A percentile compares a stretch with the other conserved stretches of the same genome.
These are phyloP conservation scores for Penicillium sp. DNA, from an alignment of 2,329 filamentous ascomycete species.

Conservation along the genomic window DNA sequence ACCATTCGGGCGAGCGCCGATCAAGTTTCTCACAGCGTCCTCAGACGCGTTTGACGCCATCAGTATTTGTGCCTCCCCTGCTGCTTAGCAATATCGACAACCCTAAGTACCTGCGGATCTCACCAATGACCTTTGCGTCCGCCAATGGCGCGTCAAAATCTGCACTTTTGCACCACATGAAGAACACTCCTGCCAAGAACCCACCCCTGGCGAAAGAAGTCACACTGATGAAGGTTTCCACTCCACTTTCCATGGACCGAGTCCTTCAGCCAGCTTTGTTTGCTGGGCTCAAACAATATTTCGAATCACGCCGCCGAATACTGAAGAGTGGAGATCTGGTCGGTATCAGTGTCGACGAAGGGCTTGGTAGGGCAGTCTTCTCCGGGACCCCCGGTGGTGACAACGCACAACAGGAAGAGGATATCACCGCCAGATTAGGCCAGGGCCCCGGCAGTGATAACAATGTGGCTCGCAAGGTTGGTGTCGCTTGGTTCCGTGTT, in stretches of 20 bases:
- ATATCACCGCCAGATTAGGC: constrained; percentile 51
- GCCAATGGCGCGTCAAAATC: constrained; percentile 52
- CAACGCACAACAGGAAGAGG: constrained; percentile 68
- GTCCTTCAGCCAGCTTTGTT: constrained; percentile 82
- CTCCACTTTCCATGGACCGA: constrained; percentile 81
- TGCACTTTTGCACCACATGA: constrained; percentile 54
- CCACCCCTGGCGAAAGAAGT: constrained; percentile 72
- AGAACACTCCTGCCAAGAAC: constrained; percentile 44
- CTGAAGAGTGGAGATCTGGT: constrained; percentile 85
- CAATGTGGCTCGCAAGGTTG: constrained; percentile 48
- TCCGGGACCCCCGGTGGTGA: constrained; percentile 59
- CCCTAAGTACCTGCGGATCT: constrained; percentile 74
- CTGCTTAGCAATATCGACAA: constrained; percentile 81
- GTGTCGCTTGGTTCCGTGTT: constrained; percentile 89
- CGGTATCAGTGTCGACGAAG: constrained; percentile 83
- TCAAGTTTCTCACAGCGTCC: constrained; percentile 55
- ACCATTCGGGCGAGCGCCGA: constrained; percentile 49
- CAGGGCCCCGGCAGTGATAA: constrained; percentile 27
- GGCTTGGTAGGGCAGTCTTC: constrained; percentile 76
- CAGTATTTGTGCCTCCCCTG: constrained; percentile 77
- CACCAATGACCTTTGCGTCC: constrained; percentile 50
- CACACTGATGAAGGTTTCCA: constrained; percentile 82
- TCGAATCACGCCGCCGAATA: constrained; percentile 76
- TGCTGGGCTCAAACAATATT: constrained; percentile 81
- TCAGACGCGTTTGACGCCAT: constrained; percentile 53